Evolutionary conservation across 768 basidiomycete genomes (phyloP).

Genomic region (Lentinula detonsa): DNA sequence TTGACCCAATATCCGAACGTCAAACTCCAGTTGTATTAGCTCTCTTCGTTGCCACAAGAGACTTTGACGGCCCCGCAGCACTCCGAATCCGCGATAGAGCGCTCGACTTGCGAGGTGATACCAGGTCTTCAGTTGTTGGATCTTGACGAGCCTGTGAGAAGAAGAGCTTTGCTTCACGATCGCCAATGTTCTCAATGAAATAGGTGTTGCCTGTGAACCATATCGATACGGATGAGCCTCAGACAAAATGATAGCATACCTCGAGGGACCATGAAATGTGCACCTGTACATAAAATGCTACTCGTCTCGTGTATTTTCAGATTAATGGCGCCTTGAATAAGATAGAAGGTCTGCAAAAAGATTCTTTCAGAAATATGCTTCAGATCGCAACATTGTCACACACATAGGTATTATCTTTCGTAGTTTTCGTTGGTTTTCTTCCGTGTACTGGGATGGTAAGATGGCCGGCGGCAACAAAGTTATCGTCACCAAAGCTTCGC

Average conservation of each 20-base stretch:
- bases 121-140: neutral
- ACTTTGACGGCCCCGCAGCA: neutral
- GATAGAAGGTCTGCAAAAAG: slow-evolving; percentile 42
- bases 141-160: slow-evolving; percentile 82
- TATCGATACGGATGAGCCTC: neutral
- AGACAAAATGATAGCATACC: slow-evolving; percentile 29
- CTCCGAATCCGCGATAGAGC: neutral
- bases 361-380: neutral
- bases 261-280: slow-evolving; percentile 65
- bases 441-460: slow-evolving; percentile 73
- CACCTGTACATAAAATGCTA: slow-evolving; percentile 63
- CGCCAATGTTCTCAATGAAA: slow-evolving; percentile 80
- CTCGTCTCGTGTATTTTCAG: slow-evolving; percentile 78
- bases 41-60: neutral
- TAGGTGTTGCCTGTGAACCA: slow-evolving; percentile 73
- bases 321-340: slow-evolving; percentile 84
- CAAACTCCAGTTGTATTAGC: neutral
- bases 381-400: slow-evolving; percentile 21
- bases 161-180: slow-evolving; percentile 77
- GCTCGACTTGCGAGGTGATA: neutral
- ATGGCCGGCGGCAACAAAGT: slow-evolving; percentile 89
- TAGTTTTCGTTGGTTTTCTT: slow-evolving; percentile 81
- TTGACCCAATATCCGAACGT: neutral
- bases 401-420: slow-evolving; percentile 93
- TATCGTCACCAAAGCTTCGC: slow-evolving; percentile 86